Evolutionary conservation across 2,329 filamentous ascomycete species (phyloP).

Genomic region (Phyllosticta ampelicida): DNA sequence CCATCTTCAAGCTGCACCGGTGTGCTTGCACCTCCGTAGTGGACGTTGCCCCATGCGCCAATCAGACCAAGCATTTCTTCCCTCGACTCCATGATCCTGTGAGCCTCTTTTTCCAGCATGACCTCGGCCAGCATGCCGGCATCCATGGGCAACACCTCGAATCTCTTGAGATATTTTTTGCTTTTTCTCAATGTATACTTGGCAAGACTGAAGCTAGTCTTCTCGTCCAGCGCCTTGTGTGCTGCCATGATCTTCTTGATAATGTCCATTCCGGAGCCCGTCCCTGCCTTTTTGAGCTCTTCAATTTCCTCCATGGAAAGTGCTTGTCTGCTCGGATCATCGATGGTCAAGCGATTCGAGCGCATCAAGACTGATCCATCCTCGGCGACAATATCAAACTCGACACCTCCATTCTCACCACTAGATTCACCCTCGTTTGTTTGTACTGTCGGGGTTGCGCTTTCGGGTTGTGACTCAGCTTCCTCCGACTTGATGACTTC

Average conservation of each 20-base stretch:
- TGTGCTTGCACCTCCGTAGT: conserved; percentile 47
- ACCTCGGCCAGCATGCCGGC: conserved; percentile 65
- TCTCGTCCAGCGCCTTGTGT: conserved; percentile 83
- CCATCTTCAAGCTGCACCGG: conserved; percentile 19
- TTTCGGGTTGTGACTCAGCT: conserved; percentile 12
- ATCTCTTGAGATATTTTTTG: conserved; percentile 83
- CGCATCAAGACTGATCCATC: conserved; percentile 43
- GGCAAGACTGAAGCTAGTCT: conserved; percentile 83
- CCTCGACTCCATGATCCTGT: conserved; percentile 73
- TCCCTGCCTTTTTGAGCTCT: conserved; percentile 58
- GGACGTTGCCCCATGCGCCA: conserved; percentile 83
- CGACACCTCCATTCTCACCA: conserved; percentile 19
- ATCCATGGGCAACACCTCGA: conserved; percentile 76
- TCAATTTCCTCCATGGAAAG: conserved; percentile 64
- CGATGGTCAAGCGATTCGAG: conserved; percentile 53
- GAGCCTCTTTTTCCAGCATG: conserved; percentile 69
- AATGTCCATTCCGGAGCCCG: conserved; percentile 73
- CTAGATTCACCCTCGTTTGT: conserved; percentile 26
- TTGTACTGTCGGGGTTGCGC: not conserved
- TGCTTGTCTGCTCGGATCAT: conserved; percentile 60
- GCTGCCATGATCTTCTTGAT: conserved; percentile 88
- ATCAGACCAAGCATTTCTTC: conserved; percentile 74
- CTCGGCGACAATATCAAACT: conserved; percentile 38
- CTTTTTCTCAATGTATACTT: conserved; percentile 95
- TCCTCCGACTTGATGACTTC: conserved; percentile 54